A percentile compares a stretch with the other conserved stretches of the same genome.
Conservation (phyloP, 108 stramenopile species). For the Heterococcus sp. region DNA sequence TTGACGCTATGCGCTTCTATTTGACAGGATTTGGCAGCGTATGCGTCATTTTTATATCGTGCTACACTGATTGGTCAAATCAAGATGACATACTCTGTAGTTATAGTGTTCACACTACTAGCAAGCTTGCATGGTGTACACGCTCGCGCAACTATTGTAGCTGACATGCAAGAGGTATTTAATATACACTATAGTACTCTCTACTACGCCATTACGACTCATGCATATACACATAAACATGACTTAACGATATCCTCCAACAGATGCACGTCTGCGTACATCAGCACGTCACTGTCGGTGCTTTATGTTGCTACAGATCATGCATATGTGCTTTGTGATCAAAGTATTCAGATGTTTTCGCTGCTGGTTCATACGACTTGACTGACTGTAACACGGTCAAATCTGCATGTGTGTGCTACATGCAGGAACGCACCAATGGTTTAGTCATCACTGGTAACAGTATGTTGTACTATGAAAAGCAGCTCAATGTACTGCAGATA, state of each 20-base stretch:
- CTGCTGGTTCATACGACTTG: not conserved
- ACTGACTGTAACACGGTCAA: not conserved
- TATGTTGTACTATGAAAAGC: constrained; percentile 42
- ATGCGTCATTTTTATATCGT: constrained; percentile 35
- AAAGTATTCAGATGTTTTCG: no score
- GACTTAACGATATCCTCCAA: not conserved
- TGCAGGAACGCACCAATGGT: constrained; percentile 17
- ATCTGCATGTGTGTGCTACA: not conserved
- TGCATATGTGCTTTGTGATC: no score
- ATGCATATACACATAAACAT: not conserved
- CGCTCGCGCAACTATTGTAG: constrained; percentile 19
- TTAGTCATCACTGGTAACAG: constrained; percentile 25
- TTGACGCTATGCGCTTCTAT: no score
- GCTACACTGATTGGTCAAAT: constrained; percentile 31
- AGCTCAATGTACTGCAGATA: constrained; percentile 31
- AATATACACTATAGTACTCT: not conserved
- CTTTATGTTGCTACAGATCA: no score
- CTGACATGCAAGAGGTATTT: constrained; percentile 42
- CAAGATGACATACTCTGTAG: constrained; percentile 27
- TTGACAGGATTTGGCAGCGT: constrained; percentile 35
- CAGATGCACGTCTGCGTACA: no score
- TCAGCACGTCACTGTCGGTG: no score
- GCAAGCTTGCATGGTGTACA: constrained; percentile 35
- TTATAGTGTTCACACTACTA: constrained; percentile 24
- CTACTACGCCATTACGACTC: not conserved